Base-by-base conservation (phyloP, 306 rosid species). In the Vicia sativa region DNA sequence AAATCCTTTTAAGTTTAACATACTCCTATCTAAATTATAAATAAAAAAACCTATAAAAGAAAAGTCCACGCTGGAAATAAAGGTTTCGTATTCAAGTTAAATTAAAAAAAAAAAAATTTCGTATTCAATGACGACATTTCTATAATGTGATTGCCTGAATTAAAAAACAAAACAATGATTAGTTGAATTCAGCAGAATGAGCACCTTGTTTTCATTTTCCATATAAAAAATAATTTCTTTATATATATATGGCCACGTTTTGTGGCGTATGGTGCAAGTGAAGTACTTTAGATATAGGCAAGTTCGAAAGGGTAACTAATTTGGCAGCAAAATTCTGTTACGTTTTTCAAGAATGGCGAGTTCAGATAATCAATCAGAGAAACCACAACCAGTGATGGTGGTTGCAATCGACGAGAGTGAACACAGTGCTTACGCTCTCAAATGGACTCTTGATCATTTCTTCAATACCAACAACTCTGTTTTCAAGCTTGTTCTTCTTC, bases 391-490 rank as follows among this genome's bases (percentile, higher is more conserved):
- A 57, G 86, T 84, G 48, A 87, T 92, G 89, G 16, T 92, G 16
- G 79, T 89, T 0, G 98, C 82, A 8, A 52, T 82, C n/a, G 95
- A 92, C 61, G 98, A 87, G 18, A 89, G 96, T 65, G 92, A 86
- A 18, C 83, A 75, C 18, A 86, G 88, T 73, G 1, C 13, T 0
- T 80, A 84, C 68, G 96, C 92, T 0, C 62, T 89, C 11, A 67
- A 61, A 11, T 89, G 96, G 92, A 81, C 86, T 13, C 56, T 89
- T 3, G 88, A 82, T 25, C 87, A 81, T 45, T 89, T 82, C 78
- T 84, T 86, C 83, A 5, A 26, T 2, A 38, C 29, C 0, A 0
- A 68, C 3, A 67, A 35, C 34, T 13, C 69, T 2, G 63, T 82
- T 23, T 90, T 88, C 89, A 88, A 81, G 65, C 87, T 92, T 23